These are phyloP conservation scores for Allium sativum DNA, from an alignment of 106 monocot genomes.

Conservation along the genomic window DNA sequence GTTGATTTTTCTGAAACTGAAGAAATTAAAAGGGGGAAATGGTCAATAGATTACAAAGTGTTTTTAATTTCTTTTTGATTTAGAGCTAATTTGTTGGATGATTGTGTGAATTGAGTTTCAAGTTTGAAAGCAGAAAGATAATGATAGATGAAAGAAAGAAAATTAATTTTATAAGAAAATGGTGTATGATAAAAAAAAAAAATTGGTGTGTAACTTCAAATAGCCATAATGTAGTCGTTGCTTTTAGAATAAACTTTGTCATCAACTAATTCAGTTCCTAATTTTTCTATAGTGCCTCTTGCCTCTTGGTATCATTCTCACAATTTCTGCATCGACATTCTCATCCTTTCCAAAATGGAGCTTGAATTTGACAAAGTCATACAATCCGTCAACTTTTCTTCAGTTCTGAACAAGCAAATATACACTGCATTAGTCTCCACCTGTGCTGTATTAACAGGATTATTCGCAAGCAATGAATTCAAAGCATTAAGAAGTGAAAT, in stretches of 20 bases:
- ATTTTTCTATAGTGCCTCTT: not conserved
- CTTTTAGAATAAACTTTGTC: too few species aligned
- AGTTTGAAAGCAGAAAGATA: too few species aligned
- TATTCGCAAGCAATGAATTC: slow-evolving; percentile 35
- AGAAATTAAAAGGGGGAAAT: too few species aligned
- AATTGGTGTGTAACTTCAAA: too few species aligned
- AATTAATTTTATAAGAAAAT: too few species aligned
- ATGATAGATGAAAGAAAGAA: too few species aligned
- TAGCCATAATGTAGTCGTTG: not conserved
- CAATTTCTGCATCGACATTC: slow-evolving; percentile 33
- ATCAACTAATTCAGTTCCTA: not conserved
- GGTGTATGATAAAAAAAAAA: too few species aligned
- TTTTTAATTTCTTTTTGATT: too few species aligned
- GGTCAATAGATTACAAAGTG: too few species aligned
- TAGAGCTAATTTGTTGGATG: too few species aligned
- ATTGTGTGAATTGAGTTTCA: too few species aligned
- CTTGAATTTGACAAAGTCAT: slow-evolving; percentile 30
- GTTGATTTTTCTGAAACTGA: too few species aligned
- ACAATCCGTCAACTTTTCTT: slow-evolving; percentile 7
- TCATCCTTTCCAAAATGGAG: slow-evolving; percentile 39
- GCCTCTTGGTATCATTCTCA: slow-evolving; percentile 24
- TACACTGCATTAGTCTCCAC: slow-evolving; percentile 12
- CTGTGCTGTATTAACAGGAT: slow-evolving; percentile 13
- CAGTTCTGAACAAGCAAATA: slow-evolving; percentile 29
- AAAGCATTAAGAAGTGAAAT: slow-evolving; percentile 16